Evolutionary conservation across 2,329 filamentous ascomycete species (phyloP).

Genomic region (Paracoccidioides lutzii): DNA sequence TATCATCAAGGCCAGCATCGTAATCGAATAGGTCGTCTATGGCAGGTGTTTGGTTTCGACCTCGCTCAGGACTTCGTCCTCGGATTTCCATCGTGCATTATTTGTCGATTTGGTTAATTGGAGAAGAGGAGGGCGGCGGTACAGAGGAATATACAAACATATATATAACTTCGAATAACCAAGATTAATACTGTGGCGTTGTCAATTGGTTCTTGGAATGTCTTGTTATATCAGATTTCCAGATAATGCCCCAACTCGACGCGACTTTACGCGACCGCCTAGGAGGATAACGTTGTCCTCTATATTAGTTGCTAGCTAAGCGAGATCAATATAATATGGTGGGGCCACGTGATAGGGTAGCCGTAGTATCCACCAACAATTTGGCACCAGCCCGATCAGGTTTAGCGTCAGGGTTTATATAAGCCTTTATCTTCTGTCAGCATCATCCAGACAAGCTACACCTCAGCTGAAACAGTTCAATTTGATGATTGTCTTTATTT

Average conservation of each 20-base stretch:
- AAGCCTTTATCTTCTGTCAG: too few relatives aligned
- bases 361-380: too few relatives aligned
- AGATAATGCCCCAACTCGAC: not conserved
- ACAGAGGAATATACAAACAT: not conserved
- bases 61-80: not conserved
- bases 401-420: too few relatives aligned
- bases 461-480: too few relatives aligned
- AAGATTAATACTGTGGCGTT: not conserved
- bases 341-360: too few relatives aligned
- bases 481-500: too few relatives aligned
- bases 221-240: not conserved
- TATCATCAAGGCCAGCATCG: conserved; percentile 46
- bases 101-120: not conserved
- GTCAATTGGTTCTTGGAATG: not conserved
- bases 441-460: too few relatives aligned
- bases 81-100: not conserved
- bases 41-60: not conserved
- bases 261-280: not conserved
- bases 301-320: too few relatives aligned
- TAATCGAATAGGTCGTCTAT: conserved; percentile 64
- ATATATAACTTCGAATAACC: not conserved
- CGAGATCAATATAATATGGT: too few relatives aligned
- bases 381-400: too few relatives aligned
- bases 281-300: too few relatives aligned
- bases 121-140: not conserved